phyloP scores from a whole-genome alignment of 139 green algal genomes.

The Marvania coccoides region DNA sequence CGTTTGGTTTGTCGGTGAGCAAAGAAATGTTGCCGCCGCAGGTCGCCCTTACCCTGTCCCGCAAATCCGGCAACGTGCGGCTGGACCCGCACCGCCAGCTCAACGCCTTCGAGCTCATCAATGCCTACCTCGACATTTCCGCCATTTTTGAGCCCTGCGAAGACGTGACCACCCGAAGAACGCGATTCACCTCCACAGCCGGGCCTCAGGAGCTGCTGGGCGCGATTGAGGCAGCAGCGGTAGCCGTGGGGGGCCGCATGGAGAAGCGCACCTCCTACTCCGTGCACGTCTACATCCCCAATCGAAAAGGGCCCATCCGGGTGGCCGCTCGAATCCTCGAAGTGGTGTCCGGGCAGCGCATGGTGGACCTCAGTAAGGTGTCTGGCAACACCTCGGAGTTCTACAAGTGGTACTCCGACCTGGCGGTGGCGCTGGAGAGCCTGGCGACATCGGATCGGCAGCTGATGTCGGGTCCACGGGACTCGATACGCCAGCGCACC shows the following conservation, averaged over 20 bases:
- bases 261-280: slow-evolving; percentile 7
- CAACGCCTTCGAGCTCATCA: slow-evolving; percentile 47
- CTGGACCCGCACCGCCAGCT: slow-evolving; percentile 2
- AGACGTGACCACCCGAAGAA: slow-evolving; percentile 28
- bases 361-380: slow-evolving; percentile 34
- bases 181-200: slow-evolving; percentile 31
- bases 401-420: slow-evolving; percentile 36
- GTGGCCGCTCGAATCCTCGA: slow-evolving; percentile 24
- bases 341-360: slow-evolving; percentile 18
- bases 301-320: slow-evolving; percentile 6
- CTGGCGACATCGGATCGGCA: neutral
- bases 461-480: neutral
- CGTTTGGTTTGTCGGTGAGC: neutral
- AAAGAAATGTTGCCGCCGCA: neutral
- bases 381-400: slow-evolving; percentile 34
- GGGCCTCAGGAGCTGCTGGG: slow-evolving; percentile 1
- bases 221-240: slow-evolving; percentile 20
- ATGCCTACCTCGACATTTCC: slow-evolving; percentile 38
- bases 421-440: slow-evolving; percentile 7
- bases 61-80: neutral
- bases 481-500: neutral
- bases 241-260: slow-evolving; percentile 18
- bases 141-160: slow-evolving; percentile 35
- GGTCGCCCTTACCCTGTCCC: neutral
- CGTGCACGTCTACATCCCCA: slow-evolving; percentile 24